Evolutionary conservation across 441 rosid species (phyloP), one percentile per base, ranked within the genome.

Genomic region (Brassica hybrid): DNA sequence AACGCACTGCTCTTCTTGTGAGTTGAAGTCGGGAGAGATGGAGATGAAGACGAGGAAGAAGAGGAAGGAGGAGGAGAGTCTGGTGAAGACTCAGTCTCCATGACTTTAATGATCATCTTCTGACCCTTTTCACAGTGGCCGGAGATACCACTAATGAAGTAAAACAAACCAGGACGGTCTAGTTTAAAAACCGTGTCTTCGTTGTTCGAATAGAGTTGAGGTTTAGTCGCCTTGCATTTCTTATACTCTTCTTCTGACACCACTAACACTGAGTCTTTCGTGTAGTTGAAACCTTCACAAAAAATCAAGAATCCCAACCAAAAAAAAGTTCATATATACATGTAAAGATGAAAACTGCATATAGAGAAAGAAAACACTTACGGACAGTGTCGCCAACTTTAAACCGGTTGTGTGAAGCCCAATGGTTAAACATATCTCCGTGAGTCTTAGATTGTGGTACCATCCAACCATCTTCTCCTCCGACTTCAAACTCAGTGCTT

Each of bases 391-490:
- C 98, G 1, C 88, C 85, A 30, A 86, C 85, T 79, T 77, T 90
- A 80, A 94, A 92, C 41, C 97, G 88, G 80, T 90, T 90, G 21
- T 85, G 84, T 0, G 97, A 92, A n/a, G 97, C 97, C 97, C 96
- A 94, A 25, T 84, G 81, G 30, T 92, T 92, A 89, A 82, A 92
- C 60, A 76, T 8, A 41, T 83, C 85, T 30, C 58, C 79, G 58
- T 77, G 81, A 25, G 72, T 77, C 77, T 71, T 45, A 4, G 81
- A 41, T 9, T 74, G 82, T 17, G 87, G 96, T 48, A 86, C 82
- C 48, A 32, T 54, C 95, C 97, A 89, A 5, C 95, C 92, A 58
- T 79, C 67, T 0, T 87, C 80, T 23, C 84, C 97, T 5, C 91
- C 92, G 45, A 86, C 95, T 32, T 79, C 77, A 70, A 85, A 84